phyloP scores from a whole-genome alignment of 805 yeast genomes.

The Dipodascopsis uninucleata region DNA sequence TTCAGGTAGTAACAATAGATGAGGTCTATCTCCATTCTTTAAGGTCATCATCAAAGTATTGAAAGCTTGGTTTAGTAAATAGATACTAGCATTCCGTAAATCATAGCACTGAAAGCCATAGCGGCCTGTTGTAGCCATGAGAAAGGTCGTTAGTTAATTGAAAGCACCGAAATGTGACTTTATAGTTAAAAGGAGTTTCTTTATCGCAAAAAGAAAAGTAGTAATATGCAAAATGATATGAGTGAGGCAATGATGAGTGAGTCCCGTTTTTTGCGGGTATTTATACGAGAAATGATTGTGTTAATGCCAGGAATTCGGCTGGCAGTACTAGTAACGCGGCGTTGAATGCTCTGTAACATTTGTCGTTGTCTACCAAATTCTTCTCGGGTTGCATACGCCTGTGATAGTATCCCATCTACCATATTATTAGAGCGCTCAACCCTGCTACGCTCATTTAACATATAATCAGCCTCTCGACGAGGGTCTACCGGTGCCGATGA shows the following conservation, averaged over 20 bases:
- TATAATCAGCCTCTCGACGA: slow-evolving; percentile 60
- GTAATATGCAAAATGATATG: slow-evolving; percentile 65
- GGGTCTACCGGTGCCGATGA: slow-evolving; percentile 24
- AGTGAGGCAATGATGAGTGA: slow-evolving; percentile 75
- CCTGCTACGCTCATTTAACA: slow-evolving; percentile 70
- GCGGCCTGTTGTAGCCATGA: too few relatives aligned
- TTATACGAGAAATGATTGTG: slow-evolving; percentile 69
- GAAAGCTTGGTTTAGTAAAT: too few relatives aligned
- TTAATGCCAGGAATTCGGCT: slow-evolving; percentile 80
- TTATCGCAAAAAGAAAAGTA: slow-evolving; percentile 20
- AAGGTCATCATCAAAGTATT: too few relatives aligned
- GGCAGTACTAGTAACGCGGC: slow-evolving; percentile 56
- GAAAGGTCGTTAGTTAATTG: too few relatives aligned
- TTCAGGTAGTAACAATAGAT: too few relatives aligned
- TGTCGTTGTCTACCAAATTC: slow-evolving; percentile 72
- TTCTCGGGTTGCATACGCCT: slow-evolving; percentile 86
- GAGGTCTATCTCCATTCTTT: too few relatives aligned
- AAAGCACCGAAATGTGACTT: neutral
- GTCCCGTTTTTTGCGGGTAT: slow-evolving; percentile 84
- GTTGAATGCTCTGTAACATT: slow-evolving; percentile 58
- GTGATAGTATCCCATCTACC: slow-evolving; percentile 75
- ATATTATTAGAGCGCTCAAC: slow-evolving; percentile 68
- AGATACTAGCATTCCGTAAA: too few relatives aligned
- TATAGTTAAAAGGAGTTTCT: neutral
- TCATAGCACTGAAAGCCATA: too few relatives aligned